phyloP scores from a whole-genome alignment of 169 alveolate genomes.

The Cardiosporidium cionae region DNA sequence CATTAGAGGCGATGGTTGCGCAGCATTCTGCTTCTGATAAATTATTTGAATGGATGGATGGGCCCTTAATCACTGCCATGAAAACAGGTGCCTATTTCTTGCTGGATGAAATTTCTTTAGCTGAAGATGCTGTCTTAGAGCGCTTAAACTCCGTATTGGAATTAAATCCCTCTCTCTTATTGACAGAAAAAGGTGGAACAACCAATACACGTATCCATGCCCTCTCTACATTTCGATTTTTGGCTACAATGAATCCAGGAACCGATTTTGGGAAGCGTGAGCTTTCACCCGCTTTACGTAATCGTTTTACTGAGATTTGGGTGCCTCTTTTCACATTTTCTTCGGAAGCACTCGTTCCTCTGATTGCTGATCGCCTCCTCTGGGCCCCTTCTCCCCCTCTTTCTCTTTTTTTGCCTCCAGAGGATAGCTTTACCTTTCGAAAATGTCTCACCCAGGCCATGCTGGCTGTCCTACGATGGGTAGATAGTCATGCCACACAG shows the following conservation, averaged over 20 bases:
- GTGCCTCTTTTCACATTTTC: constrained; percentile 53
- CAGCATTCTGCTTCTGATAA: constrained; percentile 30
- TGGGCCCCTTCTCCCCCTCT: not conserved
- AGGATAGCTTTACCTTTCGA: too few species aligned
- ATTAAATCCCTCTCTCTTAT: constrained; percentile 53
- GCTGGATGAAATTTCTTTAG: constrained; percentile 96
- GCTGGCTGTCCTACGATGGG: too few species aligned
- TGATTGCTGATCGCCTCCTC: constrained; percentile 17
- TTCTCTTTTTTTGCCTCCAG: too few species aligned
- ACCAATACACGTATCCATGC: not conserved
- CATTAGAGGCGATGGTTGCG: too few species aligned
- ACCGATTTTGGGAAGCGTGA: constrained; percentile 99
- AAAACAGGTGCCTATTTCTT: constrained; percentile 85
- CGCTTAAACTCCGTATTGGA: constrained; percentile 96
- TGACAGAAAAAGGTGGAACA: constrained; percentile 52
- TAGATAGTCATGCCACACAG: too few species aligned
- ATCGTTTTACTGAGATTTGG: constrained; percentile 95
- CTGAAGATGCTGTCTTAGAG: constrained; percentile 97
- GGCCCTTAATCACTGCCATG: constrained; percentile 95
- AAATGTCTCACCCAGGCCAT: too few species aligned
- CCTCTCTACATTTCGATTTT: constrained; percentile 66
- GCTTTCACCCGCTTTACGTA: constrained; percentile 95
- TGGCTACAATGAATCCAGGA: constrained; percentile 99
- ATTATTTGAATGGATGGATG: constrained; percentile 97
- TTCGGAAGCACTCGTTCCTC: constrained; percentile 18